Conservation (phyloP, 495 filamentous ascomycete species). For the Alectoria sarmentosa region DNA sequence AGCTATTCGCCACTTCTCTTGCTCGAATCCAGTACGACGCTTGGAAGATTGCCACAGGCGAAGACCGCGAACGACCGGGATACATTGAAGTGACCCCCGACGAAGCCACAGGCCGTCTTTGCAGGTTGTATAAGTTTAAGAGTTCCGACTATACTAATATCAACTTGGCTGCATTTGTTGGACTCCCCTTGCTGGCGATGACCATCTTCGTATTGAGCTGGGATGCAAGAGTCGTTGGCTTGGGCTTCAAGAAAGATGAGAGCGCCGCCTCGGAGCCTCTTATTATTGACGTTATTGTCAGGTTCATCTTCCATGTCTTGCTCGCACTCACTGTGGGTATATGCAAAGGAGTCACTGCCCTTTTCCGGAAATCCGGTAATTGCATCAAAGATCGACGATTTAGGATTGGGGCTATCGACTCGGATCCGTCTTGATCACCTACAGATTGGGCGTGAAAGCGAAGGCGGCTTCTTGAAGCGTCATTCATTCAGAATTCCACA, state of each 20-base stretch:
- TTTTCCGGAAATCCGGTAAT: background rate
- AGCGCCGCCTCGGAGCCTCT: background rate
- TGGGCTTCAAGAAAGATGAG: background rate
- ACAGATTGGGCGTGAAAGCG: background rate
- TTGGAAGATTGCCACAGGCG: conserved; percentile 24
- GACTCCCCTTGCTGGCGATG: conserved; percentile 11
- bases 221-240: conserved; percentile 9
- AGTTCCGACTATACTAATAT: conserved; percentile 13
- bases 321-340: background rate
- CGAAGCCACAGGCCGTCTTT: conserved; percentile 17
- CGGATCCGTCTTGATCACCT: background rate
- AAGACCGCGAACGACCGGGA: conserved; percentile 19
- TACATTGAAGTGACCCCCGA: conserved; percentile 21
- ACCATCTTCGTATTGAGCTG: conserved; percentile 8
- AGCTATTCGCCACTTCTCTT: conserved; percentile 26
- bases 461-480: background rate
- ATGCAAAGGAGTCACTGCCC: background rate
- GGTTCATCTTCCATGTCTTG: background rate
- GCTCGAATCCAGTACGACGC: conserved; percentile 27
- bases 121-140: conserved; percentile 20
- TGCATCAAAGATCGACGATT: background rate
- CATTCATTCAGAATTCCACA: too few species aligned
- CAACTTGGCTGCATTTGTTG: conserved; percentile 16
- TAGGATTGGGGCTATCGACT: too few species aligned
- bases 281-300: conserved; percentile 1